Base-by-base conservation (phyloP, 345 rosid genomes). In the Arabidopsis suecica region DNA sequence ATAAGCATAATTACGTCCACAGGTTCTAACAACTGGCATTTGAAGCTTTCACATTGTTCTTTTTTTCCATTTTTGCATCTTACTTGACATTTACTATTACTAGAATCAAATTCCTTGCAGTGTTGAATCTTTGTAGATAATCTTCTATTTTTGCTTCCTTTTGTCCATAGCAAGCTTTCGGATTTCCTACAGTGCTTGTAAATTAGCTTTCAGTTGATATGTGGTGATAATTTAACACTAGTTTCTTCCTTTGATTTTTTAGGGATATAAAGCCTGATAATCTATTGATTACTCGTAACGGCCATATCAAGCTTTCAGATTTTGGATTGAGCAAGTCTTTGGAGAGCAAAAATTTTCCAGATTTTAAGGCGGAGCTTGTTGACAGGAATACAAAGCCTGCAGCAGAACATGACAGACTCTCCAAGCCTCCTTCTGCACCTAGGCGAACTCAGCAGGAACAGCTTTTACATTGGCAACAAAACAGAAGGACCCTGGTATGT, bases 251-350 rank as follows among this genome's bases (percentile, higher is more conserved):
- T 57, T 72, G 30, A n/a, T 41, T 60, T 47, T 75, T 13, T 77
- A 88, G 92, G 83, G 92, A 88, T 77, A 88, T 88, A 76, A 88
- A 88, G 83, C 92, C 92, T 66, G 92, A 88, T 74, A 88, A 86
- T 79, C 71, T 88, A 64, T 86, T 88, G 78, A 85, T 86, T 41
- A 88, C 87, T 75, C 82, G 78, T 68, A 36, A 83, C 10, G 89
- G 92, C 37, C 89, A 86, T 83, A 86, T 86, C 84, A 86, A 84
- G 81, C 83, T 88, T 55, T 88, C 89, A 32, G 92, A 88, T 80
- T 88, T 88, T 82, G 92, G 92, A 50, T 77, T 88, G 73, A 86
- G 92, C 42, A 88, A 88, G 78, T 88, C 92, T 55, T 68, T 88
- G 68, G 89, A 88, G 68, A 84, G 86, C 72, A 83, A 81, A 61